Conservation (phyloP, 805 yeast species). For the Wickerhamomyces mucosus region DNA sequence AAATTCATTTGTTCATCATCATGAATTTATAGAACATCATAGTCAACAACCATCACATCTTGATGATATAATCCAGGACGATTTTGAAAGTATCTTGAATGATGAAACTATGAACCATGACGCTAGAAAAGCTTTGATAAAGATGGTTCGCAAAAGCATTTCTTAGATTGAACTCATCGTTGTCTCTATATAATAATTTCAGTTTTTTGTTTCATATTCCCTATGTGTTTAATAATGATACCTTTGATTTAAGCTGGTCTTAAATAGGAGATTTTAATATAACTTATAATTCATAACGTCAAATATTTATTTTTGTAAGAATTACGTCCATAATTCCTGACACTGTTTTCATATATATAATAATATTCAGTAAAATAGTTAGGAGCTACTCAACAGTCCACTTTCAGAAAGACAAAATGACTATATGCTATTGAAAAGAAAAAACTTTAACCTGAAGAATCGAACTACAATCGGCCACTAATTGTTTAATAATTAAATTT, state of each 20-base stretch:
- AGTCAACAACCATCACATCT: conserved; percentile 1
- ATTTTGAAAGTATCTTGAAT: conserved; percentile 2
- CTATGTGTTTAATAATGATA: not conserved
- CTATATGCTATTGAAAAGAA: too few relatives aligned
- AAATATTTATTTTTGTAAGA: too few relatives aligned
- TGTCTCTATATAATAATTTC: not conserved
- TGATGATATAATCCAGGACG: conserved; percentile 5
- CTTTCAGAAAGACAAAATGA: too few relatives aligned
- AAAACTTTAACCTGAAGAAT: too few relatives aligned
- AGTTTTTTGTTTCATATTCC: not conserved
- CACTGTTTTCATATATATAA: too few relatives aligned
- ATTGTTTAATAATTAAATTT: too few relatives aligned
- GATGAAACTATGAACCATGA: conserved; percentile 15
- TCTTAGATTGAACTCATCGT: conserved; percentile 2
- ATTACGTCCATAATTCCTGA: too few relatives aligned
- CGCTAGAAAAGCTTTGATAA: conserved; percentile 22
- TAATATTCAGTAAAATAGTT: not conserved
- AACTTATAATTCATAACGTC: too few relatives aligned
- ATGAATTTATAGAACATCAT: not conserved
- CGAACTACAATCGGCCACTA: too few relatives aligned
- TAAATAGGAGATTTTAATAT: too few relatives aligned
- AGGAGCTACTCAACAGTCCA: not conserved
- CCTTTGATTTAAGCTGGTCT: too few relatives aligned
- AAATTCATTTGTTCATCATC: too few relatives aligned
- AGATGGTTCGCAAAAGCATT: conserved; percentile 19